Base-by-base conservation (phyloP, 176 grass and related monocot genomes). In the Rhipidocladum racemiflorum region DNA sequence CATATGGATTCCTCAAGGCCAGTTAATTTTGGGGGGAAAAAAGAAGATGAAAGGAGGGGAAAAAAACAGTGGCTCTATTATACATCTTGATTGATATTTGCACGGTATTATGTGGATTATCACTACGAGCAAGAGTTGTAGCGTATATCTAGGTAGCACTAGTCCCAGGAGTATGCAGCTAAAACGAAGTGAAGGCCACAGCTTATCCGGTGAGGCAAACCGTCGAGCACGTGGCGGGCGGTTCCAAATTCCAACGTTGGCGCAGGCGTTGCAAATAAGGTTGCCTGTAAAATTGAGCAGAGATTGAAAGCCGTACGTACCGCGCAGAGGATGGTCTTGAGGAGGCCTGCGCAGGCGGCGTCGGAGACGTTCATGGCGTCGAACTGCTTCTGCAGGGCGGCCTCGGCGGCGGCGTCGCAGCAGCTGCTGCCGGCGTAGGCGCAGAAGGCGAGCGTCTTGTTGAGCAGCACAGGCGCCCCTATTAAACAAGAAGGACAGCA, bases 311-410 rank as follows among this genome's bases (percentile, higher is more conserved):
- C 0, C 0, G 51, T 40, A 9, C 39, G 46, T 72, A 97, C 94
- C 83, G 85, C 81, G 70, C 94, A 97, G 55, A 97, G 45, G 74
- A 97, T 81, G 4, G 94, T 79, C 61, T 84, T 93, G 77, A 97
- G 69, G 57, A 91, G 65, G 29, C 62, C 69, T 45, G 91, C 75
- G 48, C 94, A 97, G 9, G 85, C 87, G 9, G 84, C 23, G 67
- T 90, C 75, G 27, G 89, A 79, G 84, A 97, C 85, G 43, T 89
- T 88, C 79, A 91, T 90, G 66, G 85, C 65, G 38, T 80, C 48
- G 57, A 88, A 86, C 87, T 80, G 91, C 43, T 50, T 76, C 78
- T 79, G n/a, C 59, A 97, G 73, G 9, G 81, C 45, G 20, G 81
- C 20, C 21, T 97, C 94, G 6, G 59, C 85, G 20, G 70, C 82